A percentile compares a stretch with the other conserved stretches of the same genome.
phyloP scores from a whole-genome alignment of 495 filamentous ascomycete species.

The Aspergillus panamensis region DNA sequence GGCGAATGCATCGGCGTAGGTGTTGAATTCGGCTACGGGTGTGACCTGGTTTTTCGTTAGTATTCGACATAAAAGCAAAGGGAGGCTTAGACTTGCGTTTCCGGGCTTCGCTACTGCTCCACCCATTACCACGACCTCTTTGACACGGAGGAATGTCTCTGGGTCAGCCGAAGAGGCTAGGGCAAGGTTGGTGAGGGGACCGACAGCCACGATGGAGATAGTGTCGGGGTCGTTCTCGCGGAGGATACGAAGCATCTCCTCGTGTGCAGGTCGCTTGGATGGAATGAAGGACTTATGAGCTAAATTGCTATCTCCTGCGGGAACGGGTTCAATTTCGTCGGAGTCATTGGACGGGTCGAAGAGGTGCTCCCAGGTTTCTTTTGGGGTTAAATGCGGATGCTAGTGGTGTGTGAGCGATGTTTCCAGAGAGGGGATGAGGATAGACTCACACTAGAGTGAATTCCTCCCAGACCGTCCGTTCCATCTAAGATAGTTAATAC shows the following conservation, averaged over 20 bases:
- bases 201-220: conserved; percentile 84
- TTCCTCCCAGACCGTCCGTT: conserved; percentile 83
- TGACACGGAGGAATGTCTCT: conserved; percentile 79
- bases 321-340: conserved; percentile 34
- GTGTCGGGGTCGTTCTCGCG: conserved; percentile 74
- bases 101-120: conserved; percentile 75
- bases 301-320: conserved; percentile 25
- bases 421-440: not conserved
- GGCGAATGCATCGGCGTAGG: conserved; percentile 75
- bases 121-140: conserved; percentile 96
- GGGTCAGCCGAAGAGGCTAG: conserved; percentile 81
- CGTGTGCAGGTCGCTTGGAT: conserved; percentile 65
- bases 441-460: conserved; percentile 68
- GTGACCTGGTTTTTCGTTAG: conserved; percentile 50
- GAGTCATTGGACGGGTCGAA: conserved; percentile 55
- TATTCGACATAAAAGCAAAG: not conserved
- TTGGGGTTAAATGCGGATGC: conserved; percentile 84
- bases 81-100: conserved; percentile 53
- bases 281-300: conserved; percentile 60
- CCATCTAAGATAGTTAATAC: conserved; percentile 60
- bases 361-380: conserved; percentile 78
- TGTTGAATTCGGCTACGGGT: conserved; percentile 80
- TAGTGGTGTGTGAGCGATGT: not conserved
- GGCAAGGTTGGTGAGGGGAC: conserved; percentile 88
- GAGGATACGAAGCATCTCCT: conserved; percentile 81